Evolutionary conservation across 768 basidiomycete species (phyloP).

Genomic region (Pulveroboletus frians): DNA sequence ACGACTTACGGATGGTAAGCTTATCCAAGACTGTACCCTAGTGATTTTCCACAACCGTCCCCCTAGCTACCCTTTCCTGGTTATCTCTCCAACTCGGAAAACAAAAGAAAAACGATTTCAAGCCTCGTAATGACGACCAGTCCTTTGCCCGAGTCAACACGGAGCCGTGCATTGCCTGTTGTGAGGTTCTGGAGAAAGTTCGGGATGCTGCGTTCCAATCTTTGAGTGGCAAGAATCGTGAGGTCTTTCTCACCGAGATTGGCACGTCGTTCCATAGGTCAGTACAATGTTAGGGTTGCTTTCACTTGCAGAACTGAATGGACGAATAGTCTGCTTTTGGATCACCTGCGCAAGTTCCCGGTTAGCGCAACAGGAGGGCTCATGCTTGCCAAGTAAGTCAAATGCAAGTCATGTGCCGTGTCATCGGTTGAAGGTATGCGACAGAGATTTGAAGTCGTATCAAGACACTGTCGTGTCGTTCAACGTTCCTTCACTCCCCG

Average conservation of each 20-base stretch:
- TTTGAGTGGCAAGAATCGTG: constrained; percentile 88
- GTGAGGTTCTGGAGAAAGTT: constrained; percentile 79
- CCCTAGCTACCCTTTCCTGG: constrained; percentile 66
- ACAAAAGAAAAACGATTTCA: constrained; percentile 96
- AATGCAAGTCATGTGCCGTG: background rate
- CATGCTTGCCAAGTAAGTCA: constrained; percentile 91
- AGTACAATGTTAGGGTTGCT: constrained; percentile 3
- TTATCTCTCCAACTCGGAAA: constrained; percentile 72
- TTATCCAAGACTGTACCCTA: background rate
- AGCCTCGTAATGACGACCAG: constrained; percentile 91
- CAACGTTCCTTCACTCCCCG: constrained; percentile 74
- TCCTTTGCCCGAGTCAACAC: constrained; percentile 94
- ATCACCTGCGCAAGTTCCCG: constrained; percentile 93
- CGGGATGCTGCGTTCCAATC: constrained; percentile 69
- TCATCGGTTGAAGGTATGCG: background rate
- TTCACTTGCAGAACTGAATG: constrained; percentile 9
- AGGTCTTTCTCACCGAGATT: constrained; percentile 88
- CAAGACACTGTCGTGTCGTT: constrained; percentile 88
- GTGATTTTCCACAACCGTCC: background rate
- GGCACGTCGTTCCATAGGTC: constrained; percentile 92
- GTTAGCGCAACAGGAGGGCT: constrained; percentile 95
- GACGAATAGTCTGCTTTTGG: constrained; percentile 68
- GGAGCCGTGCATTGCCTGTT: constrained; percentile 83
- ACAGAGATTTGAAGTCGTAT: constrained; percentile 92
- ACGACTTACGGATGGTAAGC: constrained; percentile 74